Evolutionary conservation across 2,329 filamentous ascomycete species (phyloP), one percentile per base, ranked within the genome.

Genomic region (Neurospora sp.): DNA sequence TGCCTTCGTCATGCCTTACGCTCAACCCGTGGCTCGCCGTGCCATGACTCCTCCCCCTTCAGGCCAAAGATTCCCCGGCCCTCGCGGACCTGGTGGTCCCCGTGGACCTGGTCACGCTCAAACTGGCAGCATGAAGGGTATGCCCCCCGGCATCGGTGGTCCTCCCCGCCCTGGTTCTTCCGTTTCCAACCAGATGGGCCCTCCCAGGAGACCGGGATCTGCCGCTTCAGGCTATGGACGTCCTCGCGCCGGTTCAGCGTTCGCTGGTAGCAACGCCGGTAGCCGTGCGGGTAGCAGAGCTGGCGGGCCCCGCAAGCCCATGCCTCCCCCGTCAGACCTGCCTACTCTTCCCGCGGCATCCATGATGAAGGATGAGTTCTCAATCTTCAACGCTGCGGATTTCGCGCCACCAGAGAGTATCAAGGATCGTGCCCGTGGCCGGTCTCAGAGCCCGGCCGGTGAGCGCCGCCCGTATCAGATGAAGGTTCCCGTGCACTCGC

Each of bases 1-100:
- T 75, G 85, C 89, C 23, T 95, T 93, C 76, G 87, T 93, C 70
- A 90, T 91, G 86, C 88, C 94, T 2, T 97, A 91, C 75, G 92
- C 94, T 11, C 88, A 97, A 79, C 93, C 92, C 11, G 87, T 97
- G 17, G 90, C 88, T 73, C 92, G 95, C 75, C 92, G 95, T 76
- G 95, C 95, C 68, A 97, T 98, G 95, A 98, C 95, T 23, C 95
- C 95, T 68, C 95, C 95, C 19, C 94, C 95, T 1, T 83, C 83
- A 67, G 83, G 83, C 66, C 77, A 83, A 67, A 80, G 85, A 66
- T 80, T 82, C 77, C 81, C 77, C 19, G 76, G 82, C 3, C 76
- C 76, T 66, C 86, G 75, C 8, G 76, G 75, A n/a, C 78, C 79
- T 66, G 77, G 77, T 8, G 80, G 77, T 68, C 78, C 78, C 72